Conservation (phyloP, 306 rosid genomes). For the Oxytropis ochrocephala region DNA sequence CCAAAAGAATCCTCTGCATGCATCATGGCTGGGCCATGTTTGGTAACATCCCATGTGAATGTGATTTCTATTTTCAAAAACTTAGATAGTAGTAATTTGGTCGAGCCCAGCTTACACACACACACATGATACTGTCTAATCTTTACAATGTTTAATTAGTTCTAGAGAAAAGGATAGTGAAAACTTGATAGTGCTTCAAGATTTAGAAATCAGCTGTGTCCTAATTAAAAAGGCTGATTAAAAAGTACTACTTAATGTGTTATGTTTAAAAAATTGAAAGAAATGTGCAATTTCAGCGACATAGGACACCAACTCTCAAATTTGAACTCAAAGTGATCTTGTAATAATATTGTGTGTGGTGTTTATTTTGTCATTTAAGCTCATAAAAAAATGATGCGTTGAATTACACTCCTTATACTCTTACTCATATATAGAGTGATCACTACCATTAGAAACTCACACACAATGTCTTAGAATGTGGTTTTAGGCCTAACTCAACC, state of each 20-base stretch:
- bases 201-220: not conserved
- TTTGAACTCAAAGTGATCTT: too few relatives aligned
- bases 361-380: too few relatives aligned
- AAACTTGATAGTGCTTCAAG: not conserved
- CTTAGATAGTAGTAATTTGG: constrained; percentile 9
- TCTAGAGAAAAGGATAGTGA: not conserved
- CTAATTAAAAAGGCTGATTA: not conserved
- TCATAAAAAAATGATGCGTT: too few relatives aligned
- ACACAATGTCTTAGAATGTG: too few relatives aligned
- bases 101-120: constrained; percentile 22
- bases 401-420: too few relatives aligned
- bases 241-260: not conserved
- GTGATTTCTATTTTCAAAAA: constrained; percentile 27
- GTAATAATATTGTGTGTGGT: too few relatives aligned
- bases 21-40: constrained; percentile 30
- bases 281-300: too few relatives aligned
- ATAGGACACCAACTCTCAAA: too few relatives aligned
- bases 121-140: constrained; percentile 36
- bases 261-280: not conserved
- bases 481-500: too few relatives aligned
- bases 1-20: not conserved
- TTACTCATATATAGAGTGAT: too few relatives aligned
- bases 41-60: constrained; percentile 33
- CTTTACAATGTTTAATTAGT: constrained; percentile 2
- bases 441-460: too few relatives aligned